phyloP scores from a whole-genome alignment of 1,284 basidiomycete genomes.

The Microbotryum violaceum region DNA sequence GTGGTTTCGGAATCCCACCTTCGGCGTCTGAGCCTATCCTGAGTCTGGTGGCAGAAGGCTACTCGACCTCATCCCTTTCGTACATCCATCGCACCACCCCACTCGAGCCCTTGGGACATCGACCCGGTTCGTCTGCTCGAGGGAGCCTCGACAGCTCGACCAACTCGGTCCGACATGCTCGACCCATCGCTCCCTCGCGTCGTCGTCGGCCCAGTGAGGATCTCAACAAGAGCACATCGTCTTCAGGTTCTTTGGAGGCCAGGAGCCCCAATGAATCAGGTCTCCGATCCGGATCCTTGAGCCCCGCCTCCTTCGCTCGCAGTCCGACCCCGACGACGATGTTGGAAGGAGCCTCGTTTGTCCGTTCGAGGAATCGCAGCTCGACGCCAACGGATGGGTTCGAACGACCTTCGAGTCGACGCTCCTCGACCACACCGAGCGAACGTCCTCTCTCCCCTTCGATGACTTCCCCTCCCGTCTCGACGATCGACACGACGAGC shows the following conservation, averaged over 20 bases:
- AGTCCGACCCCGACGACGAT: conserved; percentile 21
- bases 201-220: conserved; percentile 20
- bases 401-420: no score
- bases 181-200: conserved; percentile 20
- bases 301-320: conserved; percentile 1
- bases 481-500: conserved; percentile 22
- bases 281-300: not conserved
- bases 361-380: no score
- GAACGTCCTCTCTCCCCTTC: not conserved
- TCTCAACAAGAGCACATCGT: no score
- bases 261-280: not conserved
- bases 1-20: not conserved
- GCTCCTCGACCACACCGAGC: no score
- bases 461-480: conserved; percentile 5
- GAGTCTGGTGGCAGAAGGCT: not conserved
- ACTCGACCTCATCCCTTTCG: conserved; percentile 13
- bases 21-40: not conserved
- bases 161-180: conserved; percentile 18
- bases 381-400: no score
- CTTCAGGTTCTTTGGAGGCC: no score
- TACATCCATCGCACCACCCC: conserved; percentile 9
- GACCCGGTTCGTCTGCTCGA: conserved; percentile 12
- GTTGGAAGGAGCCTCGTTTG: conserved; percentile 2
- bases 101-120: conserved; percentile 10
- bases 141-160: conserved; percentile 20